Evolutionary conservation across 2,329 filamentous ascomycete species (phyloP).

Genomic region (Fusarium decemcellulare): DNA sequence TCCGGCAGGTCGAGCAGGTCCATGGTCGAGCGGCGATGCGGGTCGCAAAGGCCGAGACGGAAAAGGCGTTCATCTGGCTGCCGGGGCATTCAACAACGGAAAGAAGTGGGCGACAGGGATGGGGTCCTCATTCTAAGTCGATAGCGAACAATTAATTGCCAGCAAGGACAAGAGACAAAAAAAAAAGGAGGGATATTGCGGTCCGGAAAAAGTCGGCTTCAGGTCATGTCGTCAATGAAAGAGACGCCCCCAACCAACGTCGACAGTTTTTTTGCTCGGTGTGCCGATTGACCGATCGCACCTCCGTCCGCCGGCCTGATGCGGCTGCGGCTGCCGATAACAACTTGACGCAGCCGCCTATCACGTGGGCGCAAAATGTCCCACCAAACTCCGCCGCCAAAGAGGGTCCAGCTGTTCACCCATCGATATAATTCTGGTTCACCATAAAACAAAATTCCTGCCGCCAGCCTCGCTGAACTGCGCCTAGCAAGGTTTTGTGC

Average conservation of each 20-base stretch:
- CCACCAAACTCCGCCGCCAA: slow-evolving; percentile 53
- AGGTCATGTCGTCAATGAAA: slow-evolving; percentile 44
- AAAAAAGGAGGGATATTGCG: not conserved
- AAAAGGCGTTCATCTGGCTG: slow-evolving; percentile 59
- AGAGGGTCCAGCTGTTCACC: slow-evolving; percentile 44
- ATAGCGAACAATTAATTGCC: slow-evolving; percentile 1
- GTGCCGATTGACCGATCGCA: slow-evolving; percentile 45
- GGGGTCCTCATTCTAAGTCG: slow-evolving; percentile 42
- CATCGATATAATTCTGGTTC: slow-evolving; percentile 47
- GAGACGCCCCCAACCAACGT: slow-evolving; percentile 13
- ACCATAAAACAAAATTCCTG: slow-evolving; percentile 45
- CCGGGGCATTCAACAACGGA: slow-evolving; percentile 28
- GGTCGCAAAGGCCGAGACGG: slow-evolving; percentile 55
- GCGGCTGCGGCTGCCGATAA: slow-evolving; percentile 42
- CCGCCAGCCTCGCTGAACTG: slow-evolving; percentile 26
- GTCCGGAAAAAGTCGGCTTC: slow-evolving; percentile 19
- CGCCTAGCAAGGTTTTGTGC: slow-evolving; percentile 18
- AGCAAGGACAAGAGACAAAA: slow-evolving; percentile 6
- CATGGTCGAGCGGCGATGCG: slow-evolving; percentile 57
- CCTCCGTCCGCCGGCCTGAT: slow-evolving; percentile 44
- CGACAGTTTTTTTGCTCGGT: slow-evolving; percentile 45
- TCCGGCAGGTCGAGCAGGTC: slow-evolving; percentile 63
- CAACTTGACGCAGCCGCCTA: slow-evolving; percentile 41
- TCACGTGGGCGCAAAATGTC: slow-evolving; percentile 60
- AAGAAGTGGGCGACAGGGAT: slow-evolving; percentile 15